Conservation (phyloP, 2,329 filamentous ascomycete genomes). For the Incumbomyces lentus region DNA sequence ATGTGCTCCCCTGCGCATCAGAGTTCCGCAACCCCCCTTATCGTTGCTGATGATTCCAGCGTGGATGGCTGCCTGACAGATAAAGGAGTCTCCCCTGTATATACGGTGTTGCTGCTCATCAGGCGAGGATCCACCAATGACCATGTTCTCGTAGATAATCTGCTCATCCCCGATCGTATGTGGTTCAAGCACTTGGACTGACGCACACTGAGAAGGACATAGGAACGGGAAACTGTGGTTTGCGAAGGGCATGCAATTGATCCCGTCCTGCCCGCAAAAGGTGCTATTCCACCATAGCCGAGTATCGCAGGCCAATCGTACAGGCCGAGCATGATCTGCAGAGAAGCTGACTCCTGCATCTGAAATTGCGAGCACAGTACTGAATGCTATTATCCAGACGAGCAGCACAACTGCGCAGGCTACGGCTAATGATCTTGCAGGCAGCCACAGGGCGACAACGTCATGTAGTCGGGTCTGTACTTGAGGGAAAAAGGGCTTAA, state of each 20-base stretch:
- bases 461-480: background rate
- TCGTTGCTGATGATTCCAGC: conserved; percentile 46
- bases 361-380: background rate
- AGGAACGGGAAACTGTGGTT: conserved; percentile 45
- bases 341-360: too few relatives aligned
- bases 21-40: conserved; percentile 47
- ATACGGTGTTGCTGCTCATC: conserved; percentile 32
- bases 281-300: conserved; percentile 7
- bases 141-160: conserved; percentile 44
- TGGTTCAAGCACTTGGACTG: conserved; percentile 42
- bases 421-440: background rate
- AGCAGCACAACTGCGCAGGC: background rate
- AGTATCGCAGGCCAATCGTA: background rate
- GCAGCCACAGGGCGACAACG: background rate
- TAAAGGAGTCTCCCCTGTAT: conserved; percentile 52
- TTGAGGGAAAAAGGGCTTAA: background rate
- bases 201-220: conserved; percentile 48
- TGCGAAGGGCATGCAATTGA: conserved; percentile 47
- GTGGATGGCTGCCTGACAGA: conserved; percentile 51
- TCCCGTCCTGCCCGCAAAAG: conserved; percentile 45
- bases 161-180: conserved; percentile 48
- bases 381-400: background rate
- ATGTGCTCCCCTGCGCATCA: conserved; percentile 44
- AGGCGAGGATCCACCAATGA: conserved; percentile 41
- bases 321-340: background rate